Base-by-base conservation (phyloP, 257 asterid species). In the Jasminum sambac region DNA sequence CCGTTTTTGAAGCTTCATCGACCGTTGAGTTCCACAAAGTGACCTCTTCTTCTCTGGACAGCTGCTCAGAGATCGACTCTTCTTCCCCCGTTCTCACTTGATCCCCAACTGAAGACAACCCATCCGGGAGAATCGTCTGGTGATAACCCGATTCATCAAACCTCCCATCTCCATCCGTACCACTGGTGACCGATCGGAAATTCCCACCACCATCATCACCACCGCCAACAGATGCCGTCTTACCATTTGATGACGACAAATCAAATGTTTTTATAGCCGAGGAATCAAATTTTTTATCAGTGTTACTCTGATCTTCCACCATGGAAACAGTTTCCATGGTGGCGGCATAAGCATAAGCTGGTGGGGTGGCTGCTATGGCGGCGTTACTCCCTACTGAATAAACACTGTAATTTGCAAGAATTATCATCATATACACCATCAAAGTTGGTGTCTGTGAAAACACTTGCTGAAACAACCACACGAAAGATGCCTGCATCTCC, bases 381-480 rank as follows among this genome's bases (percentile, higher is more conserved):
- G 85, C 76, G 67, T 69, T 76, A 62, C 60, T 84, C 0, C 96
- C 88, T 84, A 90, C 77, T 0, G 99, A 91, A 58, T 88, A 74
- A 40, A 91, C 99, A 69, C 99, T 90, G 52, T 84, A 95, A 79
- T 95, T 91, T 0, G 99, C 99, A 2, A 95, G 84, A 16, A 95
- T 86, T 65, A 91, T 91, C 99, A 95, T 95, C 77, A 95, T 92
- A 65, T 86, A 84, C 48, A 95, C 88, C 99, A 95, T 95, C 55
- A 95, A 69, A 52, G 92, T 91, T 0, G 99, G 99, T 17, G 99
- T 95, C 9, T 84, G 91, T 0, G 99, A 91, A 79, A 95, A 95
- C 6, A 95, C 97, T 65, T 87, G 93, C 89, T 95, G 92, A 81
- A 95, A 95, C 80, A 95, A 71, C 99, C 99, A 95, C 26, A 91